Percentiles rank a stretch among this genome's conserved stretches.
These are phyloP conservation scores for Apiospora sp. DNA, from an alignment of 2,329 filamentous ascomycete genomes.

Conservation along the genomic window DNA sequence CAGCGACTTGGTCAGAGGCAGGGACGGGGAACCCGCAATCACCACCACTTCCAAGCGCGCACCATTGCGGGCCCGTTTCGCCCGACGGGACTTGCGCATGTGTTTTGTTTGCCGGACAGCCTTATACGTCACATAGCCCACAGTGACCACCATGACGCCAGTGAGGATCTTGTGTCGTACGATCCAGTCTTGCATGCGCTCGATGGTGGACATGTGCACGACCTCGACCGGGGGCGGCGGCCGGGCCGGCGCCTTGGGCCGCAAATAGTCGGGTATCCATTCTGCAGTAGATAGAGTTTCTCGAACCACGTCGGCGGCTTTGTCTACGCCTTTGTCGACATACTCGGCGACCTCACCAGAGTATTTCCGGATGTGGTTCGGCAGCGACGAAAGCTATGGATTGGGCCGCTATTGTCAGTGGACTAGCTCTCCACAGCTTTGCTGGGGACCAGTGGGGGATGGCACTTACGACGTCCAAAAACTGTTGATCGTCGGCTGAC, in stretches of 20 bases:
- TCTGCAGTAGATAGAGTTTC: conserved; percentile 70
- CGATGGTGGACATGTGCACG: conserved; percentile 46
- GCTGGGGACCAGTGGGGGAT: conserved; percentile 23
- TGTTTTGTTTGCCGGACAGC: conserved; percentile 61
- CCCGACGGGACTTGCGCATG: conserved; percentile 74
- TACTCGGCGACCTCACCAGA: conserved; percentile 78
- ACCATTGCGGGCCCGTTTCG: conserved; percentile 81
- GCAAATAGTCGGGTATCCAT: conserved; percentile 77
- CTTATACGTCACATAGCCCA: conserved; percentile 69
- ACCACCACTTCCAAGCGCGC: conserved; percentile 87
- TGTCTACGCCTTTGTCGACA: conserved; percentile 83
- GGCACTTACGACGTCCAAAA: conserved; percentile 75
- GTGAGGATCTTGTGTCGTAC: conserved; percentile 75
- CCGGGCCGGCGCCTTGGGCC: conserved; percentile 63
- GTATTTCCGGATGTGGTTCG: conserved; percentile 73
- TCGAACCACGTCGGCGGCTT: conserved; percentile 74
- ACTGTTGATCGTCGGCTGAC: conserved; percentile 81
- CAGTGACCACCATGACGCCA: conserved; percentile 73
- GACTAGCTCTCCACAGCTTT: conserved; percentile 1
- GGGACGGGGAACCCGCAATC: conserved; percentile 84
- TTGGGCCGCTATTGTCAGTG: background rate
- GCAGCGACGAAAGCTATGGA: conserved; percentile 58
- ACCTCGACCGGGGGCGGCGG: conserved; percentile 46
- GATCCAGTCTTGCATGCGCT: conserved; percentile 75
- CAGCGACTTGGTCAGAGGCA: conserved; percentile 84